Conservation (phyloP, 768 basidiomycete genomes). For the Pulveroboletus sp. region DNA sequence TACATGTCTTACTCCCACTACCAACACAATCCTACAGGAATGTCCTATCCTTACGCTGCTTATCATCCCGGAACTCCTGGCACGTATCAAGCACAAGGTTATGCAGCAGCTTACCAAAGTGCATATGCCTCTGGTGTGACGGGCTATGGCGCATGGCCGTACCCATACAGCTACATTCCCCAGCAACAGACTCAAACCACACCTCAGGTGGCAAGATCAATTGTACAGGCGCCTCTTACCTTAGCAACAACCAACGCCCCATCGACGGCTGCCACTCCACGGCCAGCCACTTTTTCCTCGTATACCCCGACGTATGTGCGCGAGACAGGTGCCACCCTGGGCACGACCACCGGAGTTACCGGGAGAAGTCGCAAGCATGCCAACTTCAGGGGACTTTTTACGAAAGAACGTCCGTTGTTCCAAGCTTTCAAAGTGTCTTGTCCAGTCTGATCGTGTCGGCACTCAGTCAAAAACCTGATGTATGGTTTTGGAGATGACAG, state of each 20-base stretch:
- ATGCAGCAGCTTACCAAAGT: conserved; percentile 41
- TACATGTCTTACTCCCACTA: conserved; percentile 36
- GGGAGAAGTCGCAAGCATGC: conserved; percentile 61
- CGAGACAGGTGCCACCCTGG: conserved; percentile 40
- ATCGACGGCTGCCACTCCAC: conserved; percentile 28
- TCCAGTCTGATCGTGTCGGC: conserved; percentile 11
- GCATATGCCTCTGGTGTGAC: conserved; percentile 63
- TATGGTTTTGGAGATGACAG: conserved; percentile 93
- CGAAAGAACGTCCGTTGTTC: conserved; percentile 67
- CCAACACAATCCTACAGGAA: conserved; percentile 39
- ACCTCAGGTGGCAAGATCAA: conserved; percentile 27
- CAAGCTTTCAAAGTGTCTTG: neutral
- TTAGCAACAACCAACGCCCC: conserved; percentile 31
- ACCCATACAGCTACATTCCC: conserved; percentile 58
- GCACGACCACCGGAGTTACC: conserved; percentile 37
- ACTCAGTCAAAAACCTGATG: conserved; percentile 77
- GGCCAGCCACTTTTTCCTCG: conserved; percentile 51
- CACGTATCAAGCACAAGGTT: conserved; percentile 47
- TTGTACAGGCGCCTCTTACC: conserved; percentile 21
- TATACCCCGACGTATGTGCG: conserved; percentile 50
- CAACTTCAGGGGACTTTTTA: conserved; percentile 69
- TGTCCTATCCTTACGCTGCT: conserved; percentile 63
- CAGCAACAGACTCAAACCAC: conserved; percentile 33
- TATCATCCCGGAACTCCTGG: conserved; percentile 50
- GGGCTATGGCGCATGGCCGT: conserved; percentile 67